These are phyloP conservation scores for Collariella sp. DNA, from an alignment of 495 filamentous ascomycete genomes.

Conservation along the genomic window DNA sequence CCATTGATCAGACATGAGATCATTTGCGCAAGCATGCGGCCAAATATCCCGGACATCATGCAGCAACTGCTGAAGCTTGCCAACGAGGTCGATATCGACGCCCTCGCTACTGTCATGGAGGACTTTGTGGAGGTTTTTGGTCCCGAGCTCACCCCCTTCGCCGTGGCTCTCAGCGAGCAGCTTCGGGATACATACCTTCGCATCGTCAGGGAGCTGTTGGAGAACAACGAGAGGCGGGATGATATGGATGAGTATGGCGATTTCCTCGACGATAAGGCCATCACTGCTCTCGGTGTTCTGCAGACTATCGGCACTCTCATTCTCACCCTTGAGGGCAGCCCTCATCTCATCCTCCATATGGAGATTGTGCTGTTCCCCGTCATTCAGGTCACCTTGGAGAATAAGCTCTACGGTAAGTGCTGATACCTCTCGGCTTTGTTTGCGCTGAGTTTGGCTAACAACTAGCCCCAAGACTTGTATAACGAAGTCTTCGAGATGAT, in stretches of 20 bases:
- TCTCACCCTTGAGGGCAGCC: constrained; percentile 90
- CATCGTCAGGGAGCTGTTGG: constrained; percentile 83
- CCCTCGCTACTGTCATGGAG: constrained; percentile 97
- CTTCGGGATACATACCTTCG: constrained; percentile 92
- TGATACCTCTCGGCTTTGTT: not conserved
- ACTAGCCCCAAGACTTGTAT: constrained; percentile 57
- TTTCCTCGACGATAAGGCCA: constrained; percentile 95
- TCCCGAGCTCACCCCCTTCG: constrained; percentile 89
- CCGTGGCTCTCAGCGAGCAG: constrained; percentile 95
- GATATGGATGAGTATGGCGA: constrained; percentile 71
- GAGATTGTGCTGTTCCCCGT: constrained; percentile 96
- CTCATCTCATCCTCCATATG: constrained; percentile 85
- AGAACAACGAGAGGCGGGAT: constrained; percentile 64
- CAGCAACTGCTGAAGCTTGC: constrained; percentile 94
- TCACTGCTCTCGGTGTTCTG: constrained; percentile 89
- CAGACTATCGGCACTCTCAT: constrained; percentile 98
- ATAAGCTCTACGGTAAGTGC: constrained; percentile 74
- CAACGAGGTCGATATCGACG: constrained; percentile 91
- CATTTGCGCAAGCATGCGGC: constrained; percentile 88
- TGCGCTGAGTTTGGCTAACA: not conserved
- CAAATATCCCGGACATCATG: constrained; percentile 99
- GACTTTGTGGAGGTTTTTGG: constrained; percentile 99
- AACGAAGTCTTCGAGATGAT: constrained; percentile 99
- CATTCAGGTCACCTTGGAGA: constrained; percentile 89
- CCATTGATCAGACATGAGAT: constrained; percentile 91